Evolutionary conservation across 768 basidiomycete genomes (phyloP).

Genomic region (Hygrocybe punicea): DNA sequence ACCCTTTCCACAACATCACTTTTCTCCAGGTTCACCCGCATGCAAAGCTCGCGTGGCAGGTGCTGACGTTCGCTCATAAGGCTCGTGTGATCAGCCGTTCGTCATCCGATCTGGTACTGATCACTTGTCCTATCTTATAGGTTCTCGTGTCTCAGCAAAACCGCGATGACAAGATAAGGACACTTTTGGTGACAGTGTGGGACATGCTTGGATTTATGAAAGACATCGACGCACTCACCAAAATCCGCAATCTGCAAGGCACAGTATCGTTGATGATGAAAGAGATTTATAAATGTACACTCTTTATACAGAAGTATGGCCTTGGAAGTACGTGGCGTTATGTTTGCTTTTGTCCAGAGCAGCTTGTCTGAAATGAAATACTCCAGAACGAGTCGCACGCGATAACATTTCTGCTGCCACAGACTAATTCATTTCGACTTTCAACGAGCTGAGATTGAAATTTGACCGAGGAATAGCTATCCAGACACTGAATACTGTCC

Average conservation of each 20-base stretch:
- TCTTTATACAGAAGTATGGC: conserved; percentile 7
- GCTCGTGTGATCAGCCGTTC: not conserved
- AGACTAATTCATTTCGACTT: not conserved
- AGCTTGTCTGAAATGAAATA: not conserved
- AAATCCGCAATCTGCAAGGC: not conserved
- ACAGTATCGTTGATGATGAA: conserved; percentile 4
- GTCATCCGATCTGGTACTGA: not conserved
- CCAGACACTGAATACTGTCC: not conserved
- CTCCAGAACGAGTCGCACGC: not conserved
- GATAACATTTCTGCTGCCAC: not conserved
- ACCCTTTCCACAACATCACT: not conserved
- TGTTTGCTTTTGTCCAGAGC: not conserved
- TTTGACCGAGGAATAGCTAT: not conserved
- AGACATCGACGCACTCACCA: not conserved
- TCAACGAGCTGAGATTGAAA: not conserved
- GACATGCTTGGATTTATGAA: conserved; percentile 9
- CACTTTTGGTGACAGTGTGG: not conserved
- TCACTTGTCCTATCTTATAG: not conserved
- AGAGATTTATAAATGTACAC: conserved; percentile 7
- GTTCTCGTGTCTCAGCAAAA: not conserved
- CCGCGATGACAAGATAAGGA: conserved; percentile 2
- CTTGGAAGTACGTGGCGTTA: not conserved
- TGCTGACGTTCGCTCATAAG: conserved; percentile 5
- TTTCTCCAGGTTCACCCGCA: conserved; percentile 3
- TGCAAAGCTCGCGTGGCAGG: conserved; percentile 7